Percentiles rank a stretch among this genome's conserved stretches.
phyloP scores from a whole-genome alignment of 345 rosid genomes.

The Rhizophora mangle region DNA sequence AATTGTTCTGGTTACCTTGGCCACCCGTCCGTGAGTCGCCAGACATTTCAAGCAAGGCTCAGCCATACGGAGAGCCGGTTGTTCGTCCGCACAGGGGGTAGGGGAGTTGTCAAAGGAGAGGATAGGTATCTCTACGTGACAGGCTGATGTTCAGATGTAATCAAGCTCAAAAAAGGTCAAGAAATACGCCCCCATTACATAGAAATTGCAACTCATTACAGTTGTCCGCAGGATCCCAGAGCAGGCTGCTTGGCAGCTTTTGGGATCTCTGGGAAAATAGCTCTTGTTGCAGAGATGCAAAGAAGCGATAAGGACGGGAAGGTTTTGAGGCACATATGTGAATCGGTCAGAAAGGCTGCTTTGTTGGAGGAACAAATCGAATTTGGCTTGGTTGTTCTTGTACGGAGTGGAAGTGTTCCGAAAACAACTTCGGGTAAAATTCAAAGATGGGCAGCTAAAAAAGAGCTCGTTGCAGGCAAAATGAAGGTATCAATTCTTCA shows the following conservation, averaged over 20 bases:
- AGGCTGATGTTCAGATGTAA: conserved; percentile 47
- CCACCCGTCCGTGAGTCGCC: conserved; percentile 48
- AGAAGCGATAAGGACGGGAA: conserved; percentile 21
- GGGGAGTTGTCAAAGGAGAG: conserved; percentile 48
- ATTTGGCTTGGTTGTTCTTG: conserved; percentile 48
- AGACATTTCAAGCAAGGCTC: conserved; percentile 42
- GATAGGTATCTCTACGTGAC: conserved; percentile 51
- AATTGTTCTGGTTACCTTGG: conserved; percentile 52
- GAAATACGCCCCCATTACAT: conserved; percentile 54
- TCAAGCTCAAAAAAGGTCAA: conserved; percentile 27
- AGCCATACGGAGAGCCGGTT: conserved; percentile 21
- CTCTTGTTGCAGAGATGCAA: conserved; percentile 50
- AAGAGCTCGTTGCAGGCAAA: conserved; percentile 29
- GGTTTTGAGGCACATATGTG: conserved; percentile 33
- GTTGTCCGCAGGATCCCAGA: conserved; percentile 36
- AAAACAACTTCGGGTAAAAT: conserved; percentile 65
- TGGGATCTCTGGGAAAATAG: conserved; percentile 27
- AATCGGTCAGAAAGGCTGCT: conserved; percentile 32
- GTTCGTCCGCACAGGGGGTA: conserved; percentile 50
- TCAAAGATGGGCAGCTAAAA: conserved; percentile 53
- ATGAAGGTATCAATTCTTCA: conserved; percentile 31
- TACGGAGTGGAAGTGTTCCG: conserved; percentile 37
- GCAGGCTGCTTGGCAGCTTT: conserved; percentile 58
- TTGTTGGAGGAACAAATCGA: conserved; percentile 33
- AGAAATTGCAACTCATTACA: conserved; percentile 39